Evolutionary conservation across 257 asterid species (phyloP), one percentile per base, ranked within the genome.

Genomic region (Gentiana dahurica): DNA sequence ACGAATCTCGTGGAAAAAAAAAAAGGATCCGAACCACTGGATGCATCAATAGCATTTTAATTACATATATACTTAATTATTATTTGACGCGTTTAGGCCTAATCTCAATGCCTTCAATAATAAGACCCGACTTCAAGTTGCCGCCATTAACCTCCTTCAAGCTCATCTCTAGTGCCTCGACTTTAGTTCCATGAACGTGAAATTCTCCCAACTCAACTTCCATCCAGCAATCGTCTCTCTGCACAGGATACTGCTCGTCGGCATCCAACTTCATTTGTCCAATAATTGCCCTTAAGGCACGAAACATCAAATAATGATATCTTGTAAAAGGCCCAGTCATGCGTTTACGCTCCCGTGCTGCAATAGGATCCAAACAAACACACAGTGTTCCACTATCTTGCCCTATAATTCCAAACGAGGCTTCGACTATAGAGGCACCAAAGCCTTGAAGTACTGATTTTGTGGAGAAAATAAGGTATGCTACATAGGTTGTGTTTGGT

Each of bases 101-200:
- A 54, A 87, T 71, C 73, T 88, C 98, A 60, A 92, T 78, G 48
- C 98, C 98, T 73, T 85, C 82, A 67, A 92, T 55, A 54, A 77
- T 48, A 8, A 92, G 61, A 43, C 95, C 97, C 32, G 77, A 54
- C 78, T 92, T 92, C 94, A 85, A 75, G 45, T 72, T 45, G 13
- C 86, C 81, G 1, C 62, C 73, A 12, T 66, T 77, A 49, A 85
- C 76, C 71, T 77, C 90, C 76, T 35, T 53, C 69, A 80, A 55
- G 63, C 72, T 69, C 59, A 80, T 67, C 58, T 79, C 86, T 57
- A 88, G 33, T 54, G 80, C 89, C 6, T 61, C 72, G 34, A 70
- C 88, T 54, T 80, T 48, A 0, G 70, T 81, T 15, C 65, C 82
- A 59, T 69, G 49, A 6, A 83, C 79, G 35, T 65, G 75, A 15